Evolutionary conservation across 129 eudicot genomes (phyloP).

Genomic region (Silybum marianum): DNA sequence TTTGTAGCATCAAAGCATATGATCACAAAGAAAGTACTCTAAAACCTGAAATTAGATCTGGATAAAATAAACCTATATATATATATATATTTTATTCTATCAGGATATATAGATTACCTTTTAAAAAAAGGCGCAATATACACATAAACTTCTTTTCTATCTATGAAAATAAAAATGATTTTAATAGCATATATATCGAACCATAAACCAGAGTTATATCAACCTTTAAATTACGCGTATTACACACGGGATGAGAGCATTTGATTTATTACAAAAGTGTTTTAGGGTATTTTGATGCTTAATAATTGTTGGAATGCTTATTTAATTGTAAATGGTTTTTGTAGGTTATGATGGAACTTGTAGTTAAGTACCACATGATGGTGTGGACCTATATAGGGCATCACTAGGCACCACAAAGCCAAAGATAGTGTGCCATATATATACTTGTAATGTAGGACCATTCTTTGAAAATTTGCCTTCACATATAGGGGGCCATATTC

Average conservation of each 20-base stretch:
- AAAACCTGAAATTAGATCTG: neutral
- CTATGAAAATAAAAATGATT: neutral
- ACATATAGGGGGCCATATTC: neutral
- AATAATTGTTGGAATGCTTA: neutral
- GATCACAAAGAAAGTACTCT: neutral
- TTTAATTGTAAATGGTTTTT: neutral
- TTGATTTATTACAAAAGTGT: conserved; percentile 5
- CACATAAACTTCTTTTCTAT: neutral
- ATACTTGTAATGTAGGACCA: conserved; percentile 11
- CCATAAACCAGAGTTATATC: neutral
- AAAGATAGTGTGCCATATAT: conserved; percentile 18
- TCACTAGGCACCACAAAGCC: conserved; percentile 1
- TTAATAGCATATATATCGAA: neutral
- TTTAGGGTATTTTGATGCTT: neutral
- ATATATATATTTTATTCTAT: no score
- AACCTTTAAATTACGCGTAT: conserved; percentile 15
- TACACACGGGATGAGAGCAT: conserved; percentile 9
- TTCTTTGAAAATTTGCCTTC: neutral
- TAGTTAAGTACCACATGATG: conserved; percentile 22
- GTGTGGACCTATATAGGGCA: conserved; percentile 28
- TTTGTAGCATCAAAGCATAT: neutral
- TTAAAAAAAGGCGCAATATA: no score
- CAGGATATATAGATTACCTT: neutral
- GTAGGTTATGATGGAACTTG: conserved; percentile 15
- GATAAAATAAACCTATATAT: neutral